Conservation (phyloP, 768 basidiomycete genomes). For the Phanerochaete sordida region DNA sequence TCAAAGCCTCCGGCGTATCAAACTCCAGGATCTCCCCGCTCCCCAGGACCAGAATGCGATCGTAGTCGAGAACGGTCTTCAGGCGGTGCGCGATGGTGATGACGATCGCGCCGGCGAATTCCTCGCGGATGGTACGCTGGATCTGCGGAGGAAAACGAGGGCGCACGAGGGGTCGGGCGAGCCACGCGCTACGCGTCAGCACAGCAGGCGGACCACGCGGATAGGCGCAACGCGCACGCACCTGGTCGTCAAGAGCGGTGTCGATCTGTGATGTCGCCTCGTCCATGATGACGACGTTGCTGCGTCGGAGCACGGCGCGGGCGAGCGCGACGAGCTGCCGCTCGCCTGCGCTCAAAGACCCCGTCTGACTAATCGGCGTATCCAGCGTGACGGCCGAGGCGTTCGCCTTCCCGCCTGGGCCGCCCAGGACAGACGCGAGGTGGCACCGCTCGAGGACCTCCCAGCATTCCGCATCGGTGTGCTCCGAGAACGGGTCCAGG, state of each 20-base stretch:
- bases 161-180: too few relatives aligned
- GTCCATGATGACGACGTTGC: constrained; percentile 70
- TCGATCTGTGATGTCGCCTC: constrained; percentile 81
- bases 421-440: constrained; percentile 40
- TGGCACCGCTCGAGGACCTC: constrained; percentile 68
- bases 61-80: constrained; percentile 74
- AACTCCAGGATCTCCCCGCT: constrained; percentile 74
- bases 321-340: constrained; percentile 71
- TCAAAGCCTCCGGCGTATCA: constrained; percentile 57
- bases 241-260: constrained; percentile 63
- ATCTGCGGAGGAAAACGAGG: constrained; percentile 37
- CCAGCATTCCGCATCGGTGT: constrained; percentile 57
- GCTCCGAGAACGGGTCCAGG: constrained; percentile 61
- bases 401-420: constrained; percentile 13
- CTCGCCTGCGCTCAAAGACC: constrained; percentile 73
- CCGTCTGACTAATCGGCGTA: constrained; percentile 57
- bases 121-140: constrained; percentile 69
- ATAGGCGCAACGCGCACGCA: constrained; percentile 20
- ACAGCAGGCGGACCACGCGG: not conserved
- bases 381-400: constrained; percentile 38
- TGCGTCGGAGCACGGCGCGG: constrained; percentile 61
- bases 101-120: constrained; percentile 67
- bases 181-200: not conserved
- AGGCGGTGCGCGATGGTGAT: constrained; percentile 83
- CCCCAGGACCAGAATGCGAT: constrained; percentile 70